Evolutionary conservation across 768 basidiomycete genomes (phyloP).

Genomic region (Mycena venus): DNA sequence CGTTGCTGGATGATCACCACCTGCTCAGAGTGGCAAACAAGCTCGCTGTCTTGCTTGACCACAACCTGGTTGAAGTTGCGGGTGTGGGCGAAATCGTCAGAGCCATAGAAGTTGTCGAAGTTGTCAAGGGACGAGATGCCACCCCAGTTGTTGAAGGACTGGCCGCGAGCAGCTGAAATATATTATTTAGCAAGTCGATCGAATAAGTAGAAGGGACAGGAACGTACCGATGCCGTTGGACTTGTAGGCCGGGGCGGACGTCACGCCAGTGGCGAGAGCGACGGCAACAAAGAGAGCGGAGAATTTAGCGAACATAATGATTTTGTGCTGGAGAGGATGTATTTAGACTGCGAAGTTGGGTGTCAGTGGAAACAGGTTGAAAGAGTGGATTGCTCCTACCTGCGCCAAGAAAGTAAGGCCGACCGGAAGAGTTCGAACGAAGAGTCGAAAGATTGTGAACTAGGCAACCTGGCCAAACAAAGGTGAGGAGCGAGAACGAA

Average conservation of each 20-base stretch:
- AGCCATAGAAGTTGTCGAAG: slow-evolving; percentile 64
- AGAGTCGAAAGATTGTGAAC: slow-evolving; percentile 41
- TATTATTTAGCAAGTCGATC: background rate
- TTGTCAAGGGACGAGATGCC: slow-evolving; percentile 35
- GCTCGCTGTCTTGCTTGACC: slow-evolving; percentile 49
- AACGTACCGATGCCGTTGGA: slow-evolving; percentile 32
- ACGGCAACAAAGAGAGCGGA: slow-evolving; percentile 44
- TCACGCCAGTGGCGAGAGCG: slow-evolving; percentile 45
- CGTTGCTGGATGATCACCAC: slow-evolving; percentile 62
- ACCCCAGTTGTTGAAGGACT: slow-evolving; percentile 36
- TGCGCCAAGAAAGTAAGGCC: slow-evolving; percentile 45
- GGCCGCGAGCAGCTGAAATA: slow-evolving; percentile 29
- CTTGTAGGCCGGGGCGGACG: slow-evolving; percentile 41
- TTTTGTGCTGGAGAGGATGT: slow-evolving; percentile 36
- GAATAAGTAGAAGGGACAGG: background rate
- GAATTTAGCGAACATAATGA: slow-evolving; percentile 55
- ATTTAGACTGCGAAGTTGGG: slow-evolving; percentile 25
- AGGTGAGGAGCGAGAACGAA: slow-evolving; percentile 45
- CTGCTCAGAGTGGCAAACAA: slow-evolving; percentile 55
- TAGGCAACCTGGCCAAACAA: slow-evolving; percentile 54
- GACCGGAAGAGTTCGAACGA: slow-evolving; percentile 29
- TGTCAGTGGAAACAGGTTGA: background rate
- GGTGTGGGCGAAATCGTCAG: slow-evolving; percentile 57
- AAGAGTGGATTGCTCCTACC: slow-evolving; percentile 27
- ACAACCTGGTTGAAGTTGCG: slow-evolving; percentile 46